Evolutionary conservation across 192 early-diverging fungal species (phyloP).

Genomic region (Coemansia umbellata): DNA sequence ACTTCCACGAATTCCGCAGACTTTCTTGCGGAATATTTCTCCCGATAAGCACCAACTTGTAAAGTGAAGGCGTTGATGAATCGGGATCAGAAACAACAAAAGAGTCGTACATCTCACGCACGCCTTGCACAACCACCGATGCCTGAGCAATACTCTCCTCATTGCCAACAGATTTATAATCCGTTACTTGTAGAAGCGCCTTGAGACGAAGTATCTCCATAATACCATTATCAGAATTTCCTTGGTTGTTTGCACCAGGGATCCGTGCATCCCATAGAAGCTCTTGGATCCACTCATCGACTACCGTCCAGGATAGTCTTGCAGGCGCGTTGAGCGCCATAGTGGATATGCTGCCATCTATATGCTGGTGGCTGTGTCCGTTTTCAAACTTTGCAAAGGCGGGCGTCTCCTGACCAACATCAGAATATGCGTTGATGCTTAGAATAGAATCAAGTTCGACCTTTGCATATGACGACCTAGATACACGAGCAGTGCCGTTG

Average conservation of each 20-base stretch:
- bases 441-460: slow-evolving; percentile 53
- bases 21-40: slow-evolving; percentile 29
- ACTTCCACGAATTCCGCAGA: slow-evolving; percentile 28
- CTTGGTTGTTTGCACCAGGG: slow-evolving; percentile 37
- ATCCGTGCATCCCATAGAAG: slow-evolving; percentile 63
- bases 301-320: slow-evolving; percentile 43
- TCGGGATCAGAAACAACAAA: slow-evolving; percentile 30
- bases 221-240: not conserved
- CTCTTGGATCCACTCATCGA: slow-evolving; percentile 76
- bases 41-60: slow-evolving; percentile 46
- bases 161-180: slow-evolving; percentile 33
- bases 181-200: slow-evolving; percentile 47
- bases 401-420: slow-evolving; percentile 9
- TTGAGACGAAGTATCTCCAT: slow-evolving; percentile 62
- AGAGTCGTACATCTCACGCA: slow-evolving; percentile 62
- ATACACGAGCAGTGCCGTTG: slow-evolving; percentile 34
- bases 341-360: slow-evolving; percentile 52
- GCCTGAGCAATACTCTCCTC: slow-evolving; percentile 9
- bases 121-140: slow-evolving; percentile 59
- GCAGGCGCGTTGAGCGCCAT: slow-evolving; percentile 54
- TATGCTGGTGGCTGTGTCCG: slow-evolving; percentile 28
- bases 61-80: not conserved
- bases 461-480: slow-evolving; percentile 12
- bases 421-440: slow-evolving; percentile 52
- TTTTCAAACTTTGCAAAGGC: slow-evolving; percentile 10